Evolutionary conservation across 352 stramenopile species (phyloP), one percentile per base, ranked within the genome.

Genomic region (Globisporangium solare): DNA sequence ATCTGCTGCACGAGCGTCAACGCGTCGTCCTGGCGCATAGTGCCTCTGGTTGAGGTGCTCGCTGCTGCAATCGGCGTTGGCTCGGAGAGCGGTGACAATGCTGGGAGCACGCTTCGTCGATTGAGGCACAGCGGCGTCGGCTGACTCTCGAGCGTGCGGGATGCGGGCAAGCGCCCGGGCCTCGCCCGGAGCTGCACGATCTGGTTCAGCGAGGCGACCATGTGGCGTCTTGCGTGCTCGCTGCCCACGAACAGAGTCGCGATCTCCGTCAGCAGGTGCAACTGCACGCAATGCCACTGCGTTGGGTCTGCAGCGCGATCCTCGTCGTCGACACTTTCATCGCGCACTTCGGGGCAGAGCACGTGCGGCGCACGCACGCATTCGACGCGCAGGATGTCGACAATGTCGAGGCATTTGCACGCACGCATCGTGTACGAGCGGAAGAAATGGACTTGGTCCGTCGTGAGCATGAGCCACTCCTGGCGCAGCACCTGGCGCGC

Each of bases 401-500:
- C 60, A 14, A 90, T 53, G 1, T 66, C 56, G 2, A 93, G 39
- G 0, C 60, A 71, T 45, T 83, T 69, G 11, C 59, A 62, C 3
- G 83, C 58, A 22, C 63, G 56, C 12, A 85, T 53, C 1, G 83
- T 76, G 56, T 74, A 93, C 0, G 83, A 91, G 10, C 83, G 66
- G 51, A 85, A 89, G 56, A 86, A 89, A 18, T 75, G 68, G n/a
- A 93, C 47, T 17, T 85, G 56, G 17, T 62, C 69, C 0, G 65
- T 75, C 21, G 80, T 79, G 22, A 93, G 55, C 18, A 83, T 67
- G 50, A 87, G 61, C 79, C 82, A 93, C 55, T 93, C 83, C 47
- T 93, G 83, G 2, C 83, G 80, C 37, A 93, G 48, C 21, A 87
- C 70, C 2, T 62, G 70, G 7, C 61, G 72, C 21, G 74, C 61